Percentiles rank a stretch among this genome's conserved stretches.
Evolutionary conservation across 1,139 yeast genomes (phyloP).

Genomic region (Blastobotrys proliferans): DNA sequence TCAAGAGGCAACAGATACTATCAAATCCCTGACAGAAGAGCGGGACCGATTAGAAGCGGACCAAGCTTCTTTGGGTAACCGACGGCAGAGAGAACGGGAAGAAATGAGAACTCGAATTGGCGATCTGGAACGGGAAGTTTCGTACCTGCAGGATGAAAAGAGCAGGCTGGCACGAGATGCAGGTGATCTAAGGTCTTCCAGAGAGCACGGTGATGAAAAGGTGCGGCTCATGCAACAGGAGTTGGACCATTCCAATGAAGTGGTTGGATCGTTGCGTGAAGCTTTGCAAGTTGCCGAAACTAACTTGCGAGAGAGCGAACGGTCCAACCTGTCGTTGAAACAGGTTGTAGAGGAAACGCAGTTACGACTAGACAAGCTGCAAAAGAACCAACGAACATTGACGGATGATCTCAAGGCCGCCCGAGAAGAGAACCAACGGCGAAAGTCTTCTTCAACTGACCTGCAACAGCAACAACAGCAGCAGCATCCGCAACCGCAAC

Average conservation of each 20-base stretch:
- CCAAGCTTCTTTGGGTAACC: constrained; percentile 44
- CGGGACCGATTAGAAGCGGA: constrained; percentile 56
- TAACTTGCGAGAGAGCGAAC: constrained; percentile 29
- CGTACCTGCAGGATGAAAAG: constrained; percentile 30
- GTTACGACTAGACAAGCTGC: constrained; percentile 41
- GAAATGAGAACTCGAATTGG: constrained; percentile 31
- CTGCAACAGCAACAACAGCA: not conserved
- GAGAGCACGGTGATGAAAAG: constrained; percentile 28
- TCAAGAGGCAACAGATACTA: constrained; percentile 43
- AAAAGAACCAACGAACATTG: constrained; percentile 53
- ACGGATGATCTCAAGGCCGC: constrained; percentile 50
- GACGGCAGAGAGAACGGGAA: constrained; percentile 48
- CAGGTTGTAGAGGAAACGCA: constrained; percentile 35
- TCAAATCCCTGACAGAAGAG: constrained; percentile 50
- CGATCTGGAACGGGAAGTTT: constrained; percentile 31
- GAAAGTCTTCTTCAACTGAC: constrained; percentile 1
- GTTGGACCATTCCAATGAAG: constrained; percentile 24
- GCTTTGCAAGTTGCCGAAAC: constrained; percentile 30
- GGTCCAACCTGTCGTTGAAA: constrained; percentile 32
- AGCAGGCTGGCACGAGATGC: constrained; percentile 24
- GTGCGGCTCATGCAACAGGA: constrained; percentile 28
- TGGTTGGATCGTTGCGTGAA: constrained; percentile 23
- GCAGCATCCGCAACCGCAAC: constrained; percentile 1
- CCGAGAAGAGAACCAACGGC: constrained; percentile 4
- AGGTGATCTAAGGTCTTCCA: constrained; percentile 23